A percentile compares a stretch with the other conserved stretches of the same genome.
Conservation (phyloP, 768 basidiomycete genomes). For the Tulasnella sp. region DNA sequence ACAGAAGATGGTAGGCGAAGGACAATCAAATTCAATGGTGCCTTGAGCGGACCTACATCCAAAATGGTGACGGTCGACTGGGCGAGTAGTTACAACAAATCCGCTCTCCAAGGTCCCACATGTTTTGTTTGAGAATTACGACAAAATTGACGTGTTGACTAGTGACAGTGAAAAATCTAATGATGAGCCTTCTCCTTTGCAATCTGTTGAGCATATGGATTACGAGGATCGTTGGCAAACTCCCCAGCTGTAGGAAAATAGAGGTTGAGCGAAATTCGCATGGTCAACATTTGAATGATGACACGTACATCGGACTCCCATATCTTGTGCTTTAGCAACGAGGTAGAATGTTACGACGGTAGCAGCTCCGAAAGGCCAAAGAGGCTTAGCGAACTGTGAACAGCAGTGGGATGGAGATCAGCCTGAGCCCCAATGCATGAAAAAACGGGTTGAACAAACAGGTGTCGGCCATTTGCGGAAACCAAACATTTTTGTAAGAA, state of each 20-base stretch:
- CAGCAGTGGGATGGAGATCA: background rate
- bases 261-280: conserved; percentile 6
- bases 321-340: conserved; percentile 53
- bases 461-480: conserved; percentile 73
- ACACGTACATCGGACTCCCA: conserved; percentile 55
- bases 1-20: no score
- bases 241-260: conserved; percentile 36
- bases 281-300: background rate
- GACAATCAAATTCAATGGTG: no score
- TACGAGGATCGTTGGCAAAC: conserved; percentile 63
- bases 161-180: conserved; percentile 1
- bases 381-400: conserved; percentile 49
- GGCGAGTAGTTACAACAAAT: no score
- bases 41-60: no score
- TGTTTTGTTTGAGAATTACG: no score
- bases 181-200: conserved; percentile 44
- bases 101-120: no score
- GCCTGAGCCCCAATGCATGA: background rate
- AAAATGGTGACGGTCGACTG: no score
- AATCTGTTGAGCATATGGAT: conserved; percentile 69
- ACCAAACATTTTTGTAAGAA: conserved; percentile 32
- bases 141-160: no score
- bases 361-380: conserved; percentile 72
- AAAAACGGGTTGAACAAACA: conserved; percentile 23
- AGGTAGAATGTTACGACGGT: conserved; percentile 52